These are phyloP conservation scores for Lactifluus echinatus DNA, from an alignment of 768 basidiomycete species.

Conservation along the genomic window DNA sequence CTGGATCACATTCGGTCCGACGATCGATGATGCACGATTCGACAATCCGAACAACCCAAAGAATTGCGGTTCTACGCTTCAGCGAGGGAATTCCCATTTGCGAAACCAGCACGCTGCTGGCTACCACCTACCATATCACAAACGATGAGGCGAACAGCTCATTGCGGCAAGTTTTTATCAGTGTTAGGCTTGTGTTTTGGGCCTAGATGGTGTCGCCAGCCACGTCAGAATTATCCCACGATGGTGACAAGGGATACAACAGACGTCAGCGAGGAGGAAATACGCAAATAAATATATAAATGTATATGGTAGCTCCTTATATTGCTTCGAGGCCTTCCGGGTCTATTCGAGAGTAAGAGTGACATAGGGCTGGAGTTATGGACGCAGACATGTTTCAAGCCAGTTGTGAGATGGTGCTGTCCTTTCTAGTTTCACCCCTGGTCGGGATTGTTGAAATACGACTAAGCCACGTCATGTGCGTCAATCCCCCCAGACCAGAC, in stretches of 20 bases:
- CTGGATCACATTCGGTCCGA: constrained; percentile 79
- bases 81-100: background rate
- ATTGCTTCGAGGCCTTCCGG: constrained; percentile 66
- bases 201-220: constrained; percentile 36
- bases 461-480: constrained; percentile 34
- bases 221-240: background rate
- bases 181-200: constrained; percentile 71
- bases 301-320: constrained; percentile 69
- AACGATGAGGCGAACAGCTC: constrained; percentile 76
- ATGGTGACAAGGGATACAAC: constrained; percentile 20
- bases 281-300: constrained; percentile 71
- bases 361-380: constrained; percentile 63
- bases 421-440: constrained; percentile 65
- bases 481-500: background rate
- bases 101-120: background rate
- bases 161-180: constrained; percentile 71
- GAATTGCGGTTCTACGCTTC: constrained; percentile 38
- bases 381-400: constrained; percentile 64
- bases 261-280: constrained; percentile 70
- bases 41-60: constrained; percentile 75
- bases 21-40: constrained; percentile 73
- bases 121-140: constrained; percentile 43
- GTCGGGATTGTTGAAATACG: constrained; percentile 73
- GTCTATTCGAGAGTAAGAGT: constrained; percentile 38
- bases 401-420: constrained; percentile 68